Evolutionary conservation across 371 early-diverging fungal genomes (phyloP), one percentile per base, ranked within the genome.

Genomic region (Mucor plumbeus): DNA sequence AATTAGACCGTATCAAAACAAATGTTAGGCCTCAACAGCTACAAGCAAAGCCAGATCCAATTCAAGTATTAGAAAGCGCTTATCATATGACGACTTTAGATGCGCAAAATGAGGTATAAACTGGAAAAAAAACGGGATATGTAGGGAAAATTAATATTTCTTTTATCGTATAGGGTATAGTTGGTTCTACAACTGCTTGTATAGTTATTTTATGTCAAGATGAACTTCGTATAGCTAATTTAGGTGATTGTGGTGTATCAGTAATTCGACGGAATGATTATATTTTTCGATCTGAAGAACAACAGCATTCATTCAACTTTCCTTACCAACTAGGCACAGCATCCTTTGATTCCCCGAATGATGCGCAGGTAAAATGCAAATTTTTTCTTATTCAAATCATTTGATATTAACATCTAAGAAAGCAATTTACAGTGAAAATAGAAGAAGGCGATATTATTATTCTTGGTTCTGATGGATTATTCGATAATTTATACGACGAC

Each of bases 101-200:
- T 74, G 91, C 91, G 33, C 75, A 78, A 53, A 76, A 84, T 55
- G 91, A 94, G 79, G 90, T 92, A 86, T 59, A 14, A 39, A 3
- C 48, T 34, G 55, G 53, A 33, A 9, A 31, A 54, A 5, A 4
- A 14, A 41, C 43, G 39, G 36, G 26, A 41, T 41, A 15, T 40
- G 31, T 31, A 54, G 31, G 39, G 43, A 48, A 48, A 48, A 48
- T 48, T 17, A 8, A 17, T 48, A 48, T 48, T 8, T 17, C 15
- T 21, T 19, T 8, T 21, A 43, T 34, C 19, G 7, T 21, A 34
- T 7, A 90, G 86, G 85, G 87, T 26, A 74, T 92, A 41, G 86
- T 93, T 21, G 97, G 97, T 3, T 93, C 94, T n/a, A 90, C 94
- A 9, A 97, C 97, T 7, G 95, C 95, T 0, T 87, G 93, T 71